These are phyloP conservation scores for Pichia manshurica DNA, from an alignment of 805 yeast species.

Conservation along the genomic window DNA sequence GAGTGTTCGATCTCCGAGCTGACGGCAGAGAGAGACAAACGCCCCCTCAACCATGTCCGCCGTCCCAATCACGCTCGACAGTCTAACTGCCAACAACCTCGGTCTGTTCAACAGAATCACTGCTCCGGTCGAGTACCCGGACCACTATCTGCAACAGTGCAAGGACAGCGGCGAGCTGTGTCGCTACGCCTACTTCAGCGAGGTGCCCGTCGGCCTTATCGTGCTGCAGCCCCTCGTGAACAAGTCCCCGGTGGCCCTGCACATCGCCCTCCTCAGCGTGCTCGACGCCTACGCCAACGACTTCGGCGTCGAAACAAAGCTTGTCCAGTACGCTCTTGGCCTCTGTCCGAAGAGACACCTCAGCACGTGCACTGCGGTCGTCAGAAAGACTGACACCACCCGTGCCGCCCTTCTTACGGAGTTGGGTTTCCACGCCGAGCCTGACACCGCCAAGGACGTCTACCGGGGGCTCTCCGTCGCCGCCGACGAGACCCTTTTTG, in stretches of 20 bases:
- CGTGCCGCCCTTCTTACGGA: neutral
- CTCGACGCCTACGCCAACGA: constrained; percentile 51
- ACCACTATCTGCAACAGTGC: constrained; percentile 46
- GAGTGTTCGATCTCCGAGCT: no score
- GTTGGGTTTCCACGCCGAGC: constrained; percentile 14
- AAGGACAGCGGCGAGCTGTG: constrained; percentile 45
- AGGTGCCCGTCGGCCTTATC: constrained; percentile 75
- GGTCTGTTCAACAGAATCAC: constrained; percentile 56
- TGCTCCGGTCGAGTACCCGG: constrained; percentile 48
- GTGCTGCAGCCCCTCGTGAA: constrained; percentile 47
- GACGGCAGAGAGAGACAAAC: no score
- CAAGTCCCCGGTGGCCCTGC: constrained; percentile 28
- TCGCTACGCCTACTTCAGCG: constrained; percentile 57
- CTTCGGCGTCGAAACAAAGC: constrained; percentile 54
- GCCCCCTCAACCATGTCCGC: no score
- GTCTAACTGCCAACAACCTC: constrained; percentile 53
- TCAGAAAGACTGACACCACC: constrained; percentile 4
- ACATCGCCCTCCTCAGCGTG: constrained; percentile 34
- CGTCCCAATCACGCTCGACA: constrained; percentile 44
- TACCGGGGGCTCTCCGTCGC: neutral
- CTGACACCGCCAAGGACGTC: neutral
- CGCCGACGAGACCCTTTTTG: neutral
- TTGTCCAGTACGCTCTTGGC: constrained; percentile 52
- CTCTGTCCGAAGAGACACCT: constrained; percentile 49
- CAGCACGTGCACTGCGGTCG: constrained; percentile 37